A percentile compares a stretch with the other conserved stretches of the same genome.
Conservation (phyloP, 208 protist genomes). For the Acanthamoeba royreba region DNA sequence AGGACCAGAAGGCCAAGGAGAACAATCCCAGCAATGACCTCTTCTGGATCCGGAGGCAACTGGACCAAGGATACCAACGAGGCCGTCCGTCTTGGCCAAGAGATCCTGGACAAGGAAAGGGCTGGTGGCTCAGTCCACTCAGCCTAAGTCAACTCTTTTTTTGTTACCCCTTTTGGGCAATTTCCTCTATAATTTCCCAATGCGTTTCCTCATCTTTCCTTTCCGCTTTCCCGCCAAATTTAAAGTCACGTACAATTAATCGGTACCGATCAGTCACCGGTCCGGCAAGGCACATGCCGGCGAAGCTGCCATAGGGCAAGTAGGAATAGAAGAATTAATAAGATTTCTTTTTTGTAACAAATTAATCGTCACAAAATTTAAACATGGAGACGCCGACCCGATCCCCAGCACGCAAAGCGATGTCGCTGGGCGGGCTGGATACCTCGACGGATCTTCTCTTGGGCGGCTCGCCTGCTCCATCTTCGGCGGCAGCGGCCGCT, state of each 20-base stretch:
- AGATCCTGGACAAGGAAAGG: not conserved
- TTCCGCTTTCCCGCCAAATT: no score
- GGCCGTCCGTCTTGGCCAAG: not conserved
- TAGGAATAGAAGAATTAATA: no score
- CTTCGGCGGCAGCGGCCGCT: not conserved
- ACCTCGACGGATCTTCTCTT: not conserved
- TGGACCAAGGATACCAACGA: not conserved
- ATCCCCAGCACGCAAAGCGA: not conserved
- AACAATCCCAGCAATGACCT: not conserved
- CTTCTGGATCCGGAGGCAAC: not conserved
- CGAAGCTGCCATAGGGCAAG: no score
- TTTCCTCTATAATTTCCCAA: no score
- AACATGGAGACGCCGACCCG: not conserved
- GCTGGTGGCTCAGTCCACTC: not conserved
- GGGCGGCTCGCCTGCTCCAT: not conserved
- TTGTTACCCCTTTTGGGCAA: no score
- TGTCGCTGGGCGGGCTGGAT: not conserved
- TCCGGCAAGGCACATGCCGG: no score
- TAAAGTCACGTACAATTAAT: no score
- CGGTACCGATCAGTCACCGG: no score
- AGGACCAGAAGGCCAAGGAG: not conserved
- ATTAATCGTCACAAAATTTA: no score
- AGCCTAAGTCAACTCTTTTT: no score
- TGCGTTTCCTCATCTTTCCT: no score
- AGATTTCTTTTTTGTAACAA: no score